phyloP scores from a whole-genome alignment of 805 yeast species.

The Metschnikowia hibisci region DNA sequence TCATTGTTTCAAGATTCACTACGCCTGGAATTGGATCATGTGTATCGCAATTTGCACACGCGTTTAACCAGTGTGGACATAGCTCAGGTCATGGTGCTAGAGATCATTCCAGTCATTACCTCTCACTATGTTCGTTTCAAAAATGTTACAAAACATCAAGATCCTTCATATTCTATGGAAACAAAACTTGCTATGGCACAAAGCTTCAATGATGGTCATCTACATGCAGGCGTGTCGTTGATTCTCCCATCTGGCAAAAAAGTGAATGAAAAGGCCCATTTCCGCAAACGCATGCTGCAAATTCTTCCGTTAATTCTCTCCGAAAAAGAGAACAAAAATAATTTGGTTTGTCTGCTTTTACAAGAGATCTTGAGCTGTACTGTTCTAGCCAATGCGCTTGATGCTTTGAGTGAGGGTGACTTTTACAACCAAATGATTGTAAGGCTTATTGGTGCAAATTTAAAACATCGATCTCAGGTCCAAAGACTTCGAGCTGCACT shows the following conservation, averaged over 20 bases:
- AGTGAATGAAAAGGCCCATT: slow-evolving; percentile 45
- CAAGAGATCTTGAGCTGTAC: slow-evolving; percentile 60
- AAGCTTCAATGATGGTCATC: slow-evolving; percentile 45
- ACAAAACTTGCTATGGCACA: slow-evolving; percentile 40
- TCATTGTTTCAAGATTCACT: slow-evolving; percentile 36
- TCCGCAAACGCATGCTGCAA: slow-evolving; percentile 39
- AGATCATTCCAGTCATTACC: slow-evolving; percentile 60
- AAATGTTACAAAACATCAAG: slow-evolving; percentile 12
- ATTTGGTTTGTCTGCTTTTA: slow-evolving; percentile 46
- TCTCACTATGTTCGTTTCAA: slow-evolving; percentile 56
- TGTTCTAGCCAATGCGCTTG: slow-evolving; percentile 47
- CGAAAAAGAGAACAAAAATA: slow-evolving; percentile 42
- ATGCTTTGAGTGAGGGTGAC: slow-evolving; percentile 65
- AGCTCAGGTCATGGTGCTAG: slow-evolving; percentile 53
- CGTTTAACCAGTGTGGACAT: slow-evolving; percentile 47
- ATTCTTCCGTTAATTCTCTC: slow-evolving; percentile 52
- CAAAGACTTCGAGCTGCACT: slow-evolving; percentile 65
- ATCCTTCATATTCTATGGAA: slow-evolving; percentile 27
- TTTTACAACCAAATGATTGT: slow-evolving; percentile 68
- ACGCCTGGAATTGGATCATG: slow-evolving; percentile 39
- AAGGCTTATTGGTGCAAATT: slow-evolving; percentile 53
- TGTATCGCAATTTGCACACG: slow-evolving; percentile 38
- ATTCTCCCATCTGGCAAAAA: slow-evolving; percentile 25
- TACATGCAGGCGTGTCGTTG: slow-evolving; percentile 56
- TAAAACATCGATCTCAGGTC: slow-evolving; percentile 74